A percentile compares a stretch with the other conserved stretches of the same genome.
Conservation (phyloP, 805 yeast genomes). For the Saturnispora serradocipensis region DNA sequence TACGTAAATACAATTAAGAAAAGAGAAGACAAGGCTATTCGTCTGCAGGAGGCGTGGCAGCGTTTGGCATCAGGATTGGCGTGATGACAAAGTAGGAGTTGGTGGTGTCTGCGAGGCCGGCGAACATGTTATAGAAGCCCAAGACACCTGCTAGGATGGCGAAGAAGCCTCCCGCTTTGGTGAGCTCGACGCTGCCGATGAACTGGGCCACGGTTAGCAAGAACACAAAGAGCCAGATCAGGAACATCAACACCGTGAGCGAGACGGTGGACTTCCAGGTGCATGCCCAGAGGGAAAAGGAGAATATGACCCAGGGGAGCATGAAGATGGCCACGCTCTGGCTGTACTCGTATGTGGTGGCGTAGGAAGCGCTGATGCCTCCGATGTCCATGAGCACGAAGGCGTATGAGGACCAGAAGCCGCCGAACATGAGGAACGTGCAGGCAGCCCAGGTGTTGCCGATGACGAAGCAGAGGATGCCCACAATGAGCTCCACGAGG, state of each 20-base stretch:
- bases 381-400: constrained; percentile 37
- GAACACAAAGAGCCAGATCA: constrained; percentile 38
- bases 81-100: constrained; percentile 49
- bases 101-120: constrained; percentile 39
- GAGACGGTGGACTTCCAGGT: constrained; percentile 42
- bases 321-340: constrained; percentile 42
- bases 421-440: constrained; percentile 44
- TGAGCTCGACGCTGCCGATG: constrained; percentile 25
- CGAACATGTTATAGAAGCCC: constrained; percentile 40
- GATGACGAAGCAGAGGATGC: constrained; percentile 39
- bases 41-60: constrained; percentile 18
- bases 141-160: constrained; percentile 34
- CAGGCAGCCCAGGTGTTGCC: constrained; percentile 52
- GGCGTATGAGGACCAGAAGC: constrained; percentile 45
- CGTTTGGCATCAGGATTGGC: constrained; percentile 41
- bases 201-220: constrained; percentile 37
- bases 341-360: constrained; percentile 27
- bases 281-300: constrained; percentile 36
- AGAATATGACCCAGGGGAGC: constrained; percentile 44
- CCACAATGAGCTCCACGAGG: constrained; percentile 39
- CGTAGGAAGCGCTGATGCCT: constrained; percentile 33
- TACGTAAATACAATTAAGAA: neutral
- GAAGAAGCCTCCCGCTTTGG: constrained; percentile 41
- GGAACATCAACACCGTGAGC: constrained; percentile 31
- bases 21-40: neutral